These are phyloP conservation scores for Aspergillus pseudoglaucus DNA, from an alignment of 2,329 filamentous ascomycete genomes.

Conservation along the genomic window DNA sequence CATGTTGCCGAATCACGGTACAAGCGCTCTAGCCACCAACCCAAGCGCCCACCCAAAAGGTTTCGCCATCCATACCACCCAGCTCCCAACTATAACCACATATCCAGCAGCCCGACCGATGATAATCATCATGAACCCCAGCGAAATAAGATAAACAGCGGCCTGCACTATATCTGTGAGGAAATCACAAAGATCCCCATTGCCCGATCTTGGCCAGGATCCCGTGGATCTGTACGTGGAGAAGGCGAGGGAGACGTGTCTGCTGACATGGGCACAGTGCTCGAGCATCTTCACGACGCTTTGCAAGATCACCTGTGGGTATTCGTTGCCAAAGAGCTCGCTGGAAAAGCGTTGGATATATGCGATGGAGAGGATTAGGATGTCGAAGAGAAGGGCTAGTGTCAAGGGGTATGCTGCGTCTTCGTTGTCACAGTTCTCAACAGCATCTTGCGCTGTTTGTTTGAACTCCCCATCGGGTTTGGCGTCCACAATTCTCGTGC, in stretches of 20 bases:
- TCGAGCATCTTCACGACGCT: constrained; percentile 25
- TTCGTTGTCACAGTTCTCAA: constrained; percentile 6
- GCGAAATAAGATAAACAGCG: constrained; percentile 25
- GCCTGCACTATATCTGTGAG: constrained; percentile 27
- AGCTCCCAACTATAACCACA: constrained; percentile 27
- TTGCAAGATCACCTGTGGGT: constrained; percentile 16
- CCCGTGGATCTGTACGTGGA: constrained; percentile 28
- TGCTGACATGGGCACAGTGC: constrained; percentile 25
- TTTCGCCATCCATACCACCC: constrained; percentile 31
- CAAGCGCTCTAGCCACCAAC: constrained; percentile 19
- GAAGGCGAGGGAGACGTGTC: constrained; percentile 17
- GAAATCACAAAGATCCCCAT: constrained; percentile 23
- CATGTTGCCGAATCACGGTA: constrained; percentile 11
- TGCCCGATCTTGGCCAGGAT: constrained; percentile 21
- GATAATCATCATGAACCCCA: constrained; percentile 26
- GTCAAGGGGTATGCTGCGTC: constrained; percentile 15
- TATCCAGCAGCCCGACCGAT: constrained; percentile 26
- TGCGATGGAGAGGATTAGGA: constrained; percentile 20
- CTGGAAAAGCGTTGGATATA: constrained; percentile 19
- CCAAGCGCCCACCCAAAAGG: constrained; percentile 29
- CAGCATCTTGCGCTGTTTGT: constrained; percentile 11
- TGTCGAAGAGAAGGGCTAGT: constrained; percentile 25
- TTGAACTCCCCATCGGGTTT: constrained; percentile 30
- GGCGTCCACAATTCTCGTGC: constrained; percentile 20
- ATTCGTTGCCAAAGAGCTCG: constrained; percentile 17